Conservation (phyloP, 257 asterid species). For the Ilex asprella region DNA sequence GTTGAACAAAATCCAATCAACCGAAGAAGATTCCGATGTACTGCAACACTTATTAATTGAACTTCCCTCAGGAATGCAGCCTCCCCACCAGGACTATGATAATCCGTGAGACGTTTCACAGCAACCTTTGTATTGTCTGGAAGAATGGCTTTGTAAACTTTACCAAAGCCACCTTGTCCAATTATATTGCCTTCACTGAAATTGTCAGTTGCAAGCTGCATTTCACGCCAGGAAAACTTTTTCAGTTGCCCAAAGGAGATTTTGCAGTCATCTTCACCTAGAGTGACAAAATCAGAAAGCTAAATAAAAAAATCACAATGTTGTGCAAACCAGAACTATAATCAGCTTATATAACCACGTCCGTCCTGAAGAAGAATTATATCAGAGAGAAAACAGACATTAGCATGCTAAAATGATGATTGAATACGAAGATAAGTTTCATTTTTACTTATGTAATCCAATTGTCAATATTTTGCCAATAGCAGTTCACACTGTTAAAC, state of each 20-base stretch:
- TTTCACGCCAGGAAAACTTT: conserved; percentile 73
- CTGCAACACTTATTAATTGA: conserved; percentile 76
- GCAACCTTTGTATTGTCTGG: conserved; percentile 60
- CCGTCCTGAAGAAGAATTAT: no score
- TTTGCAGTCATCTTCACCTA: conserved; percentile 70
- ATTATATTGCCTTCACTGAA: conserved; percentile 58
- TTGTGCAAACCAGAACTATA: background rate
- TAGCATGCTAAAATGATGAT: no score
- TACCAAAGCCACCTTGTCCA: conserved; percentile 94
- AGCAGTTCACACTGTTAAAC: no score
- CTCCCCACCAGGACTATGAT: conserved; percentile 80
- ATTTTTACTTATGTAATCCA: no score
- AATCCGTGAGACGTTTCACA: conserved; percentile 70
- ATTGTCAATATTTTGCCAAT: no score
- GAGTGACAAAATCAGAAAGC: background rate
- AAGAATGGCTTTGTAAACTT: conserved; percentile 68
- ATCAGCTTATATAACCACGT: background rate
- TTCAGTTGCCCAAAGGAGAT: conserved; percentile 64
- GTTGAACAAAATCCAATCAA: conserved; percentile 80
- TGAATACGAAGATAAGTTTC: no score
- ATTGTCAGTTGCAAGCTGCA: conserved; percentile 71
- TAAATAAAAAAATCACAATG: background rate
- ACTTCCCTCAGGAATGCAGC: conserved; percentile 82
- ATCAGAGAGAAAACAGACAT: no score
- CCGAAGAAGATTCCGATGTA: conserved; percentile 73